Evolutionary conservation across 768 basidiomycete species (phyloP).

Genomic region (Boletus speciosus): DNA sequence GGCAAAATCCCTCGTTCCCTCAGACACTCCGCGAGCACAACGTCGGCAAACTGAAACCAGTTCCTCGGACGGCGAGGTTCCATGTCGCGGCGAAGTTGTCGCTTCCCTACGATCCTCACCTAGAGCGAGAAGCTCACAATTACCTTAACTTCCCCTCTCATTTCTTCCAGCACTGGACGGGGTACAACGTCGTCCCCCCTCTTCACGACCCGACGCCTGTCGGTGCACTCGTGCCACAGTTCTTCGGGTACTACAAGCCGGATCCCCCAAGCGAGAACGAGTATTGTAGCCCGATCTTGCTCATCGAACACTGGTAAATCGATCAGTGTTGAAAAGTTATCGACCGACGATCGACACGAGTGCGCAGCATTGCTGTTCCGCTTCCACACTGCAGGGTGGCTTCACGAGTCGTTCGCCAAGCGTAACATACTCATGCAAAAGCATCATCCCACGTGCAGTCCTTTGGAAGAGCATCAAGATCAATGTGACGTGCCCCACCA

Average conservation of each 20-base stretch:
- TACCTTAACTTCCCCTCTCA: constrained; percentile 27
- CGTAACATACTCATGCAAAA: constrained; percentile 45
- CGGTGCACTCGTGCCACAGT: constrained; percentile 56
- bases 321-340: constrained; percentile 24
- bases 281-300: constrained; percentile 10
- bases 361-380: constrained; percentile 37
- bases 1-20: constrained; percentile 15
- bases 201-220: constrained; percentile 46
- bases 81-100: constrained; percentile 45
- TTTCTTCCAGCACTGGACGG: constrained; percentile 28
- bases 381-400: constrained; percentile 36
- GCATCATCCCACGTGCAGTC: constrained; percentile 34
- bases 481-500: background rate
- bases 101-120: constrained; percentile 32
- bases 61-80: constrained; percentile 34
- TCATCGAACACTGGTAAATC: constrained; percentile 36
- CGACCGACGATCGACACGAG: constrained; percentile 37
- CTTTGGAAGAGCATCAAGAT: constrained; percentile 1
- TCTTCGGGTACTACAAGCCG: constrained; percentile 53
- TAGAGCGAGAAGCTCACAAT: constrained; percentile 27
- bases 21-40: constrained; percentile 14
- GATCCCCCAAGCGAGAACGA: constrained; percentile 23
- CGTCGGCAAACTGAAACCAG: background rate
- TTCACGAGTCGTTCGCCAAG: constrained; percentile 40
- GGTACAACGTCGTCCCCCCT: constrained; percentile 23